Evolutionary conservation across 768 basidiomycete species (phyloP).

Genomic region (Lentinus brumalis): DNA sequence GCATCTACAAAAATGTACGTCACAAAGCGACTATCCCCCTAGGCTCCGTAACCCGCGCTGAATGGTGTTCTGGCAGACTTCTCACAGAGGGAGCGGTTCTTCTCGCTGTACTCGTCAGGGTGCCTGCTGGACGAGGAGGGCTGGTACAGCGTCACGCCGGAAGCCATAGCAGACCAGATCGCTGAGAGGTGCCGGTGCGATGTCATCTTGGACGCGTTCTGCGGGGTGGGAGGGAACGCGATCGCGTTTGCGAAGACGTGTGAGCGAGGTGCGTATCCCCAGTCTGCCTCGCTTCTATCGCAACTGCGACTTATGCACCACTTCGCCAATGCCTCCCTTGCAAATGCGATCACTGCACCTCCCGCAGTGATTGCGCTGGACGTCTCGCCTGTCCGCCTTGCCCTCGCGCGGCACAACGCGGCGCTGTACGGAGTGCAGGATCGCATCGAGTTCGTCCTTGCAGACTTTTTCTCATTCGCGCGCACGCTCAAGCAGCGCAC

Average conservation of each 20-base stretch:
- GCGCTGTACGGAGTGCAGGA: constrained; percentile 92
- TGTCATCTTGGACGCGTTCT: constrained; percentile 90
- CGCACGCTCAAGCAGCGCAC: constrained; percentile 25
- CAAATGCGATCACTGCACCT: not conserved
- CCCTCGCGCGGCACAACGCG: constrained; percentile 92
- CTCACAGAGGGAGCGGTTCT: constrained; percentile 78
- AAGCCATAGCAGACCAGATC: constrained; percentile 88
- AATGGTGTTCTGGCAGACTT: constrained; percentile 60
- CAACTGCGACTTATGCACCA: too few relatives aligned
- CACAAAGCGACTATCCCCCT: not conserved
- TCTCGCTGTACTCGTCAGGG: constrained; percentile 78
- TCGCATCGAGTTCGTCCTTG: constrained; percentile 90
- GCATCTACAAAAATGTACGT: constrained; percentile 82
- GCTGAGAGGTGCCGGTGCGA: constrained; percentile 89
- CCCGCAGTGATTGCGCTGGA: constrained; percentile 89
- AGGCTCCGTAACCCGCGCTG: not conserved
- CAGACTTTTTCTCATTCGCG: constrained; percentile 84
- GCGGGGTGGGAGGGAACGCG: constrained; percentile 96
- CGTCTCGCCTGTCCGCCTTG: constrained; percentile 78
- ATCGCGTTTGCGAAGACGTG: constrained; percentile 98
- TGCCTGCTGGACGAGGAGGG: constrained; percentile 92
- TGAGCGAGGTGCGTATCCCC: constrained; percentile 70
- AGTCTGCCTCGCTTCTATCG: not conserved
- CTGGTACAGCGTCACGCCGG: constrained; percentile 98
- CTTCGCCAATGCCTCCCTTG: too few relatives aligned